Evolutionary conservation across 345 rosid genomes (phyloP).

Genomic region (Gossypium bickii): DNA sequence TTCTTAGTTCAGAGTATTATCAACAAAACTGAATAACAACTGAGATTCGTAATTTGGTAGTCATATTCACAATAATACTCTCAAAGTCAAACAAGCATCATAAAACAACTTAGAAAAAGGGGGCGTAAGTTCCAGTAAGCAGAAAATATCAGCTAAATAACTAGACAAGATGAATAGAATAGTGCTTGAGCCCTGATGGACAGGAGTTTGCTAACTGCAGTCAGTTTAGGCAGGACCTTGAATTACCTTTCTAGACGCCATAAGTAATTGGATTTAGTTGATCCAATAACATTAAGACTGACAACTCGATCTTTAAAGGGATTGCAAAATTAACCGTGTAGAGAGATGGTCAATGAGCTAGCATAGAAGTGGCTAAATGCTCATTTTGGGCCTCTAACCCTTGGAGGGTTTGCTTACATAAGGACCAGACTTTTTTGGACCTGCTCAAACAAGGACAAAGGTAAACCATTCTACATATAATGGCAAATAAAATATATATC

Average conservation of each 20-base stretch:
- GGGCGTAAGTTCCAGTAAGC: not conserved
- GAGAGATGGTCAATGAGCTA: slow-evolving; percentile 7
- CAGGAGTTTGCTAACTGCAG: not conserved
- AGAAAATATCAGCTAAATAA: not conserved
- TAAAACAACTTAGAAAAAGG: not conserved
- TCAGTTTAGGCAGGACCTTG: not conserved
- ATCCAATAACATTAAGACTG: not conserved
- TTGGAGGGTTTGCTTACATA: no score
- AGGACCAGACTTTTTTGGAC: no score
- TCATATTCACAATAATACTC: not conserved
- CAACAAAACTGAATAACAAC: not conserved
- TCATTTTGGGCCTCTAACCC: no score
- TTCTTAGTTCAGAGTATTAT: not conserved
- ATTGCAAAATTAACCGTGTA: not conserved
- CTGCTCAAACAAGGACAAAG: no score
- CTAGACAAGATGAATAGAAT: not conserved
- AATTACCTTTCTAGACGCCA: not conserved
- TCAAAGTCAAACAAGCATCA: not conserved
- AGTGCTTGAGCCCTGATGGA: not conserved
- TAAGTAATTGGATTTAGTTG: not conserved
- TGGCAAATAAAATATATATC: no score
- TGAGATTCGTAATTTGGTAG: not conserved
- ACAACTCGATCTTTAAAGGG: not conserved
- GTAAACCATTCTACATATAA: no score
- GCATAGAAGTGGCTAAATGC: no score